Base-by-base conservation (phyloP, 768 basidiomycete genomes). In the Candolleomyces efflorescens region DNA sequence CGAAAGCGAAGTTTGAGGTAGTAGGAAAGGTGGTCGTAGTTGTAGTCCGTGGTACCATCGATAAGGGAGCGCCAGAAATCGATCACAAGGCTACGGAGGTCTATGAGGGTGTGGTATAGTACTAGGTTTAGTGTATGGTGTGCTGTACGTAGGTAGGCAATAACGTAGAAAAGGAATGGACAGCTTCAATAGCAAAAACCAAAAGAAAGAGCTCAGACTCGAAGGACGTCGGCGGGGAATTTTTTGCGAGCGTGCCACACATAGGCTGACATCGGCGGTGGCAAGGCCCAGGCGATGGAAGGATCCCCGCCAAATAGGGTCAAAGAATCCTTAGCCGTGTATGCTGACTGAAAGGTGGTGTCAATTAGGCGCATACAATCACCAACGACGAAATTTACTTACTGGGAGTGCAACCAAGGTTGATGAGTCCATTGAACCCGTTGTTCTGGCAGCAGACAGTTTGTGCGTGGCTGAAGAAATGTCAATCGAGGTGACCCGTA, bases 361-460 rank as follows among this genome's bases (percentile, higher is more conserved):
- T 59, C 24, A 49, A 46, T 22, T 46, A 56, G 6, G 36, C 12
- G 13, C 4, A 11, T 32, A 10, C 5, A 13, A 13, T 50, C 11
- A n/a, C 6, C 1, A 23, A n/a, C 24, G 17, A 18, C 32, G 7
- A 49, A 18, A 36, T 9, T 24, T 20, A 68, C 78, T 63, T 65
- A 80, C 78, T 71, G 0, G 75, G 75, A 13, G 68, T 59, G 68
- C 79, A 81, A 5, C 76, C 78, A 54, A 78, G 60, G 7, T 68
- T 72, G 53, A 81, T 68, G 36, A 79, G 62, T 45, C 81, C 78
- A 32, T 75, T 73, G 66, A 73, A 80, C 46, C 62, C 59, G 59
- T 81, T 78, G 58, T 74, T 70, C 24, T 68, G 59, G 65, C 82
- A 83, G 66, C 81, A 83, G 44, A 81, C 75, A 11, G 77, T 67